phyloP scores from a whole-genome alignment of 2,329 filamentous ascomycete genomes.

The Lithohypha guttulata region DNA sequence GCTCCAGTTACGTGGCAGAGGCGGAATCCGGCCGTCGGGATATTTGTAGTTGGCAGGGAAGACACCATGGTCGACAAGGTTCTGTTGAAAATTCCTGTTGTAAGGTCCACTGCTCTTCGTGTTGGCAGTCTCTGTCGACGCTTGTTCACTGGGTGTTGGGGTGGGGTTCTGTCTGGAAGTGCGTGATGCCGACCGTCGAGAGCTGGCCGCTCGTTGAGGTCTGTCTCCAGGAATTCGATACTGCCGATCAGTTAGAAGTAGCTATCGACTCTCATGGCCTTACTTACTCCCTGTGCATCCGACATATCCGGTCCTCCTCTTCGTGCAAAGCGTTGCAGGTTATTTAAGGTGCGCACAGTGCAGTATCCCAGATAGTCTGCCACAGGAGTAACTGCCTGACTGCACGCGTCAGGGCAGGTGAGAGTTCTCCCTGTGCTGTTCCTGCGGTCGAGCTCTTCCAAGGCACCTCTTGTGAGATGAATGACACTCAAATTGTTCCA shows the following conservation, averaged over 20 bases:
- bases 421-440: background rate
- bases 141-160: background rate
- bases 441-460: background rate
- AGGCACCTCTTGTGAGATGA: background rate
- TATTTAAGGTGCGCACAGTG: background rate
- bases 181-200: background rate
- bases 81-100: conserved; percentile 28
- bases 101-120: conserved; percentile 25
- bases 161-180: background rate
- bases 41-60: conserved; percentile 23
- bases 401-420: background rate
- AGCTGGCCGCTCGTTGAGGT: background rate
- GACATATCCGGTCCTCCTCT: background rate
- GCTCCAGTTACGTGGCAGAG: conserved; percentile 25
- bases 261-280: no score
- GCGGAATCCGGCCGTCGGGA: conserved; percentile 19
- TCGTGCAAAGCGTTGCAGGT: background rate
- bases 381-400: no score
- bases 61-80: conserved; percentile 28
- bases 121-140: conserved; percentile 12
- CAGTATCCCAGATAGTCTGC: no score
- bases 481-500: background rate
- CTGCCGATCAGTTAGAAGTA: background rate
- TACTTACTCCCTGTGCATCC: background rate
- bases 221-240: background rate